Base-by-base conservation (phyloP, 2,329 filamentous ascomycete species). In the Biscogniauxia sp. region DNA sequence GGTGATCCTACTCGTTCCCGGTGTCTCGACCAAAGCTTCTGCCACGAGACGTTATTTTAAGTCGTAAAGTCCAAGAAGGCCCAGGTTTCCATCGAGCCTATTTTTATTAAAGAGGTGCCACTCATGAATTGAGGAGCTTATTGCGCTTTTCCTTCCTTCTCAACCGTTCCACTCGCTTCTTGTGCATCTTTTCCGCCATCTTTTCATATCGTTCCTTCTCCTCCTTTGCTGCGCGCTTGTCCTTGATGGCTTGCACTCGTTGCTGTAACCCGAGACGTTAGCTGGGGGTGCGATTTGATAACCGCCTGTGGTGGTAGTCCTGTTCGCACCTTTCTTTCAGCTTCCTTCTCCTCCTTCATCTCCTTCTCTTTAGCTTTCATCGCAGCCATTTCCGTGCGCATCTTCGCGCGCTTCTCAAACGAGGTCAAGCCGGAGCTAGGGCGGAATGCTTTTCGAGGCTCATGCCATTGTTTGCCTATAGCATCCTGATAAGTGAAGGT, bases 111-210 rank as follows among this genome's bases (percentile, higher is more conserved):
- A 20, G 11, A 45, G 25, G 55, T 26, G 20, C 32, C 15, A 56
- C 63, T 84, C 80, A 89, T 62, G 86, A 88, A 74, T 88, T 88
- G 70, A 90, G 74, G 74, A 92, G 79, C 80, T 94, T 95, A 78
- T 94, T 99, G 74, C 95, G 88, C 88, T 98, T 98, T 82, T 99
- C 95, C 77, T 92, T 91, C 73, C 93, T 86, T 88, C 93, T 97
- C 77, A 97, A 78, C 69, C 95, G 86, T 79, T 99, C 95, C 13
- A 98, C 89, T 63, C 93, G 85, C 84, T 97, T 98, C 78, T 86
- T 88, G 80, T 98, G 94, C 95, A 99, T 98, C 81, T 95, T 98
- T 79, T 93, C 92, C 20, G 93, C 94, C 86, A 99, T 86, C 81
- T 93, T 92, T 76, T 93, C 92, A 74, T 94, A 98, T 68, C 94